phyloP scores from a whole-genome alignment of 2,329 filamentous ascomycete species.

The Verticillium tricorpus region DNA sequence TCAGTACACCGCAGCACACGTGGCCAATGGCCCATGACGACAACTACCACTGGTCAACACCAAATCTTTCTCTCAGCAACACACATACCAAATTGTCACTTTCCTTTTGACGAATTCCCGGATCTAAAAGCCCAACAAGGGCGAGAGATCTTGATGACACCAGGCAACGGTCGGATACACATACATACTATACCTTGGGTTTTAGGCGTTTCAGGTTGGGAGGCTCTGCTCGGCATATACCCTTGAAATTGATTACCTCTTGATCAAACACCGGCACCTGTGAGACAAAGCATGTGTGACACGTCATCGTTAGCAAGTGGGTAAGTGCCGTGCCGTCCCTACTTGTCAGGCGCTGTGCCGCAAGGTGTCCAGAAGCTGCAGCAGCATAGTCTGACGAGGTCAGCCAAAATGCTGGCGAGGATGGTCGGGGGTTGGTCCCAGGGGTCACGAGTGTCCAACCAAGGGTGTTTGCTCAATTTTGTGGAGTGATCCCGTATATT shows the following conservation, averaged over 20 bases:
- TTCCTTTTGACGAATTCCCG: neutral
- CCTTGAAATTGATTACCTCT: neutral
- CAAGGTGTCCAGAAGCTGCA: too few relatives aligned
- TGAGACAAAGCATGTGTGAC: too few relatives aligned
- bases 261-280: too few relatives aligned
- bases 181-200: neutral
- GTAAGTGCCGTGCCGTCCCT: too few relatives aligned
- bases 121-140: neutral
- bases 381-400: too few relatives aligned
- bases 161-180: constrained; percentile 11
- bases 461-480: too few relatives aligned
- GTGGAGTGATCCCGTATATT: too few relatives aligned
- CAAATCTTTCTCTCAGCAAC: neutral
- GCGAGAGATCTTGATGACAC: constrained; percentile 15
- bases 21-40: neutral
- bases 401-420: too few relatives aligned
- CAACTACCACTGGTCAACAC: neutral
- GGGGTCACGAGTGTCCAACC: too few relatives aligned
- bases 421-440: too few relatives aligned
- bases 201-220: neutral
- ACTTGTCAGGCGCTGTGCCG: too few relatives aligned
- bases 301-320: too few relatives aligned
- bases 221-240: neutral
- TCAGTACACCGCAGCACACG: neutral
- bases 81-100: neutral